Percentiles rank a stretch among this genome's conserved stretches.
These are phyloP conservation scores for Salix viminalis DNA, from an alignment of 345 rosid species.

Conservation along the genomic window DNA sequence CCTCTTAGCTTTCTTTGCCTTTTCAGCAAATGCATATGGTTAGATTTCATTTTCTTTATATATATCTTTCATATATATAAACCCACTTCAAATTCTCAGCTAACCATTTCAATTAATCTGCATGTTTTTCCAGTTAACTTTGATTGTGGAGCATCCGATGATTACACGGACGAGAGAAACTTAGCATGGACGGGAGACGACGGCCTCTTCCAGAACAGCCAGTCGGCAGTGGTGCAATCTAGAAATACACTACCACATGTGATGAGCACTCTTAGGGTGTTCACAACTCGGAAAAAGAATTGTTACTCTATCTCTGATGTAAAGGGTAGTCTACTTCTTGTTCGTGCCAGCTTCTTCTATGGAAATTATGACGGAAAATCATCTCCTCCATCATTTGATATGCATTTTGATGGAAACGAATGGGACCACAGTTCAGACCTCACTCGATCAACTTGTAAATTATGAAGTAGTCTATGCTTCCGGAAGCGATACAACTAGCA, in stretches of 20 bases:
- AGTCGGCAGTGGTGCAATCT: neutral
- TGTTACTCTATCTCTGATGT: constrained; percentile 8
- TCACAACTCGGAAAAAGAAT: constrained; percentile 25
- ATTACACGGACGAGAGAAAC: constrained; percentile 2
- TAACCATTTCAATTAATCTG: neutral
- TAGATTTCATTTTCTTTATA: neutral
- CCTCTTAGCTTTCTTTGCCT: constrained; percentile 13
- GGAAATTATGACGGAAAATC: constrained; percentile 24
- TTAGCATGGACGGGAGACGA: constrained; percentile 23
- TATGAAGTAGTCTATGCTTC: constrained; percentile 15
- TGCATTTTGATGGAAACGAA: constrained; percentile 21
- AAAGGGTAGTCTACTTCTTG: constrained; percentile 7
- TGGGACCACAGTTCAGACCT: constrained; percentile 25
- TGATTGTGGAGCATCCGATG: constrained; percentile 9
- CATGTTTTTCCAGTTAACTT: constrained; percentile 4
- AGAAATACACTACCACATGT: neutral
- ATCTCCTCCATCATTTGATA: constrained; percentile 25
- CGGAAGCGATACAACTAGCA: constrained; percentile 8
- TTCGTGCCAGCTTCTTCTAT: constrained; percentile 23
- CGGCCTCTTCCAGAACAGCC: neutral
- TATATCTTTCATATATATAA: neutral
- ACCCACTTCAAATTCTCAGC: neutral
- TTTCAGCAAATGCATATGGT: constrained; percentile 23
- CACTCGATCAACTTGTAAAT: neutral
- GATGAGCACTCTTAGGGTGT: constrained; percentile 22